phyloP scores from a whole-genome alignment of 179 eudicot genomes.

The Spinacia oleracea region DNA sequence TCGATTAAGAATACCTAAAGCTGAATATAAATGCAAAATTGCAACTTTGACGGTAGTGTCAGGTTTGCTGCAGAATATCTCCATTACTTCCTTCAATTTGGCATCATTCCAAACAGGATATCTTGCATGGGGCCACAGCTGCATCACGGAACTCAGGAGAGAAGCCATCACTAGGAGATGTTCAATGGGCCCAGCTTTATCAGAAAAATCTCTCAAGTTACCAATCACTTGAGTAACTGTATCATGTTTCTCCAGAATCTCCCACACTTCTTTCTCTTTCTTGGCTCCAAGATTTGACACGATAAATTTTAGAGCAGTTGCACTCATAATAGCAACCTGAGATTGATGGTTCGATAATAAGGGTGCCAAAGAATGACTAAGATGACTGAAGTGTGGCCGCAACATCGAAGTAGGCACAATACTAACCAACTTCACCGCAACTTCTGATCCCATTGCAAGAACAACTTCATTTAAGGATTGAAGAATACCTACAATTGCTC shows the following conservation, averaged over 20 bases:
- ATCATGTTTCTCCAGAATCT: constrained; percentile 49
- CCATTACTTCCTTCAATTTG: constrained; percentile 49
- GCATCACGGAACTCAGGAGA: constrained; percentile 71
- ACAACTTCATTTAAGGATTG: constrained; percentile 49
- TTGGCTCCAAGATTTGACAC: constrained; percentile 48
- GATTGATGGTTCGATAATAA: constrained; percentile 46
- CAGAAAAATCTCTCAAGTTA: constrained; percentile 40
- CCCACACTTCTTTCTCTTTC: constrained; percentile 57
- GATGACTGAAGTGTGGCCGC: constrained; percentile 52
- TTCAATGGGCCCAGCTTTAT: constrained; percentile 40
- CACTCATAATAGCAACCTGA: constrained; percentile 64
- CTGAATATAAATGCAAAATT: constrained; percentile 61
- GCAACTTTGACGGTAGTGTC: constrained; percentile 46
- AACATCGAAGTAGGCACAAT: constrained; percentile 51
- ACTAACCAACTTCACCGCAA: constrained; percentile 59
- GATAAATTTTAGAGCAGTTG: constrained; percentile 58
- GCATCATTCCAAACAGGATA: constrained; percentile 63
- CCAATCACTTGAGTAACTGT: constrained; percentile 49
- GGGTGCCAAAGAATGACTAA: constrained; percentile 56
- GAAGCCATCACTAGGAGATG: constrained; percentile 54
- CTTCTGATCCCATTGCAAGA: constrained; percentile 53
- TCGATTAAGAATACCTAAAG: constrained; percentile 64
- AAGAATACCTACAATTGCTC: constrained; percentile 62
- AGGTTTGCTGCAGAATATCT: constrained; percentile 36
- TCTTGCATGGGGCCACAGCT: constrained; percentile 80